Evolutionary conservation across 495 filamentous ascomycete genomes (phyloP).

Genomic region (Immersiella caudata): DNA sequence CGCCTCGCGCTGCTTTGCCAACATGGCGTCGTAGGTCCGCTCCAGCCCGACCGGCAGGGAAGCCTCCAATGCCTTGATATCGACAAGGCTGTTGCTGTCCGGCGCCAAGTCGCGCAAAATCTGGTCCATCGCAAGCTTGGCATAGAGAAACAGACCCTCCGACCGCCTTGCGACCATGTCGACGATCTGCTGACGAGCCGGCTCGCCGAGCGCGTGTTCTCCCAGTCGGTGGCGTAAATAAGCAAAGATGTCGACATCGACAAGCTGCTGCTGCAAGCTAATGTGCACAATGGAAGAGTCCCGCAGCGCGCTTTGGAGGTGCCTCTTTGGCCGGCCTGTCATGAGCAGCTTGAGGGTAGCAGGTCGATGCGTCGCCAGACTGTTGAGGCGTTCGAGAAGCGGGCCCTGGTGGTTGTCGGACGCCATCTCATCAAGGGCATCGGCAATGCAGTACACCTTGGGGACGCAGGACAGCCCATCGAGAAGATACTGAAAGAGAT

Average conservation of each 20-base stretch:
- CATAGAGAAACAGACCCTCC: constrained; percentile 47
- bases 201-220: constrained; percentile 28
- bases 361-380: constrained; percentile 37
- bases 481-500: constrained; percentile 28
- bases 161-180: constrained; percentile 27
- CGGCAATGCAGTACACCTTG: constrained; percentile 46
- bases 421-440: constrained; percentile 57
- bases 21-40: constrained; percentile 46
- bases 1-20: constrained; percentile 42
- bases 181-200: constrained; percentile 22
- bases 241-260: constrained; percentile 36
- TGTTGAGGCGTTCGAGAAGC: constrained; percentile 36
- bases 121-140: constrained; percentile 38
- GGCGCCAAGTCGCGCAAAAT: constrained; percentile 40
- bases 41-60: constrained; percentile 41
- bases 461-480: constrained; percentile 29
- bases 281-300: constrained; percentile 29
- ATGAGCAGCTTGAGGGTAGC: constrained; percentile 44
- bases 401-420: constrained; percentile 28
- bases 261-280: constrained; percentile 37
- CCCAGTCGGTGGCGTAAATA: constrained; percentile 29
- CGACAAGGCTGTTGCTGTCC: constrained; percentile 8
- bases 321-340: constrained; percentile 41
- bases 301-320: constrained; percentile 29
- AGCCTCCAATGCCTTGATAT: constrained; percentile 24